These are phyloP conservation scores for Hypoxylon trugodes DNA, from an alignment of 495 filamentous ascomycete species.

Conservation along the genomic window DNA sequence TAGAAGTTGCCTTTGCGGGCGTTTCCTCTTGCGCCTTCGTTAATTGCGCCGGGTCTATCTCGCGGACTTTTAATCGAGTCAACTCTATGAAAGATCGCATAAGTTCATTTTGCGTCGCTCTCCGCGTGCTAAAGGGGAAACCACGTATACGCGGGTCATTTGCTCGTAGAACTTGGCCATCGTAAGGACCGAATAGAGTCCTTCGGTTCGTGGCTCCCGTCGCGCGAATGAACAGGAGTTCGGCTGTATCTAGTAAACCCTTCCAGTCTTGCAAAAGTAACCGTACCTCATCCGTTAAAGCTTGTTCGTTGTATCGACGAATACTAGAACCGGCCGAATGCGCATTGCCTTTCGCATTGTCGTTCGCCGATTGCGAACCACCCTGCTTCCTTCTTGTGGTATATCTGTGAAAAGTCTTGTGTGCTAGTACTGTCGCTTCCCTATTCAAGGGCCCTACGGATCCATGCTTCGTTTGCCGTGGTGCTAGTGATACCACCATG, in stretches of 20 bases:
- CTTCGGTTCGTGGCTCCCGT: slow-evolving; percentile 84
- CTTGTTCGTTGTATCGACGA: slow-evolving; percentile 92
- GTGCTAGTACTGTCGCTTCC: slow-evolving; percentile 85
- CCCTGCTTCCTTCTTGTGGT: slow-evolving; percentile 96
- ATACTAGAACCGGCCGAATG: slow-evolving; percentile 92
- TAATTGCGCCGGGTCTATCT: slow-evolving; percentile 67
- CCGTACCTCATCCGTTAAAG: slow-evolving; percentile 83
- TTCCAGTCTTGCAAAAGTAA: slow-evolving; percentile 83
- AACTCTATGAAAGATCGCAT: slow-evolving; percentile 93
- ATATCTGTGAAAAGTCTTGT: slow-evolving; percentile 98
- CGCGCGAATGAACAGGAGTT: slow-evolving; percentile 88
- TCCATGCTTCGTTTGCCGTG: slow-evolving; percentile 75
- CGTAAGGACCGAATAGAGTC: slow-evolving; percentile 89
- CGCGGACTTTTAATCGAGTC: slow-evolving; percentile 83
- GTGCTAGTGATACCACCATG: slow-evolving; percentile 90
- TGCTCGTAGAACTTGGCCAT: slow-evolving; percentile 80
- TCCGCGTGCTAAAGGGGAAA: slow-evolving; percentile 94
- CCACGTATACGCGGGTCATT: slow-evolving; percentile 87
- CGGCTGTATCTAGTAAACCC: slow-evolving; percentile 78
- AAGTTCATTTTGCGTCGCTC: slow-evolving; percentile 92
- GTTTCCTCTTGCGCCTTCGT: slow-evolving; percentile 54
- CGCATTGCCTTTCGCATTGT: slow-evolving; percentile 87
- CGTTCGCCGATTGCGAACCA: slow-evolving; percentile 91
- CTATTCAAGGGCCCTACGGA: slow-evolving; percentile 71
- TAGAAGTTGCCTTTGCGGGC: slow-evolving; percentile 54